These are phyloP conservation scores for Paraconiothyrium brasiliense DNA, from an alignment of 2,329 filamentous ascomycete genomes.

Conservation along the genomic window DNA sequence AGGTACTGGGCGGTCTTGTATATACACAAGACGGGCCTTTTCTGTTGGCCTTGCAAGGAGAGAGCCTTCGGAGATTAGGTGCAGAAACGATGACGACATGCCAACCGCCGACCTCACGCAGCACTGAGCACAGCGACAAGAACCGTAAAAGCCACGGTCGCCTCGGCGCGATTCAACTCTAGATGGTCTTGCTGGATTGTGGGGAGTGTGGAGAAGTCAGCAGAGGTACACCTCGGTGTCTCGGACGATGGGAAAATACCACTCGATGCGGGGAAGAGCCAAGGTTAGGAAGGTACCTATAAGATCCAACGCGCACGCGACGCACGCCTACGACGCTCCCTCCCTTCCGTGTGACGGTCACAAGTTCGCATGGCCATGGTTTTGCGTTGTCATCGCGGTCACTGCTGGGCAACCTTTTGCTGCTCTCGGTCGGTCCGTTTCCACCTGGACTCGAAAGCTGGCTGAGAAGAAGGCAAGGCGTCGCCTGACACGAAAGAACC, in stretches of 20 bases:
- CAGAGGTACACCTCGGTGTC: conserved; percentile 6
- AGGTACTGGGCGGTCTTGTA: conserved; percentile 1
- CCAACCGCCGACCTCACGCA: neutral
- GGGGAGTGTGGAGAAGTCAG: neutral
- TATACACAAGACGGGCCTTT: neutral
- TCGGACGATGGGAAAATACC: conserved; percentile 8
- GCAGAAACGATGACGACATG: conserved; percentile 9
- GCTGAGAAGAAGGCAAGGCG: neutral
- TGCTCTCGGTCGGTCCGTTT: neutral
- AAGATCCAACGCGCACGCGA: conserved; percentile 16
- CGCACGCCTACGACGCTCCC: conserved; percentile 4
- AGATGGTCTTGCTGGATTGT: neutral
- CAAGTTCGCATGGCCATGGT: conserved; percentile 6
- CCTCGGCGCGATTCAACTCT: neutral
- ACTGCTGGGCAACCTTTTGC: neutral
- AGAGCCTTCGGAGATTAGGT: neutral
- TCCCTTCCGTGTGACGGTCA: conserved; percentile 20
- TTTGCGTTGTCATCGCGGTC: conserved; percentile 1
- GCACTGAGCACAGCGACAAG: neutral
- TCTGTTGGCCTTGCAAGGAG: neutral
- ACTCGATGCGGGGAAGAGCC: conserved; percentile 15
- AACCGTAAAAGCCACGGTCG: neutral
- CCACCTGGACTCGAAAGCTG: conserved; percentile 1
- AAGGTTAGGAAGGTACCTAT: conserved; percentile 21
- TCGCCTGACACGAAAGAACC: neutral